These are phyloP conservation scores for Harringtonia aguacate DNA, from an alignment of 2,329 filamentous ascomycete species.

Conservation along the genomic window DNA sequence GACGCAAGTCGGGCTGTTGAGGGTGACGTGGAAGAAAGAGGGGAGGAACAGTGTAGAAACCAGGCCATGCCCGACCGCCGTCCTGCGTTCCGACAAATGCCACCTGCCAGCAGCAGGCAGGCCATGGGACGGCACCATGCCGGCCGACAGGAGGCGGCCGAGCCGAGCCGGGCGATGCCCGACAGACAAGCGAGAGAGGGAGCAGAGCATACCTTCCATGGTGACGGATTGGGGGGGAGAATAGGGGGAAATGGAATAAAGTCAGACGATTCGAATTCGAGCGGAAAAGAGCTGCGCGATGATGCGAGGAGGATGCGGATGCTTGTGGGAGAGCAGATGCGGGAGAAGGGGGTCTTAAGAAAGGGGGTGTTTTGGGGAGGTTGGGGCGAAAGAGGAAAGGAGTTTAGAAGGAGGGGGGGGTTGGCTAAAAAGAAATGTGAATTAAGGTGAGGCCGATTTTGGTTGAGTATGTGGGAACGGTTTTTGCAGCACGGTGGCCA, in stretches of 20 bases:
- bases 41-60: neutral
- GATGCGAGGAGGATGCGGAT: neutral
- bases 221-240: slow-evolving; percentile 32
- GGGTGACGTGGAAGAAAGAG: no score
- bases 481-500: neutral
- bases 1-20: no score
- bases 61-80: neutral
- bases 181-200: neutral
- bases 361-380: slow-evolving; percentile 7
- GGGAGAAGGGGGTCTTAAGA: neutral
- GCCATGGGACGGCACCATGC: no score
- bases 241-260: slow-evolving; percentile 12
- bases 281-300: neutral
- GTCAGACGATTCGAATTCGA: neutral
- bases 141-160: no score
- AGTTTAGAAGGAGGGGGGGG: slow-evolving; percentile 1
- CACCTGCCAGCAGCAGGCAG: no score
- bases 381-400: slow-evolving; percentile 8
- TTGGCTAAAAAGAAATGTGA: slow-evolving; percentile 6
- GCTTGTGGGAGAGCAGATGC: neutral
- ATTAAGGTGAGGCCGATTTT: slow-evolving; percentile 9
- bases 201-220: slow-evolving; percentile 38
- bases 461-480: slow-evolving; percentile 7
- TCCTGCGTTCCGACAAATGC: no score
- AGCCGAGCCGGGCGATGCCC: neutral